Conservation (phyloP, 305 asterid species). For the Fraxinus sp. region DNA sequence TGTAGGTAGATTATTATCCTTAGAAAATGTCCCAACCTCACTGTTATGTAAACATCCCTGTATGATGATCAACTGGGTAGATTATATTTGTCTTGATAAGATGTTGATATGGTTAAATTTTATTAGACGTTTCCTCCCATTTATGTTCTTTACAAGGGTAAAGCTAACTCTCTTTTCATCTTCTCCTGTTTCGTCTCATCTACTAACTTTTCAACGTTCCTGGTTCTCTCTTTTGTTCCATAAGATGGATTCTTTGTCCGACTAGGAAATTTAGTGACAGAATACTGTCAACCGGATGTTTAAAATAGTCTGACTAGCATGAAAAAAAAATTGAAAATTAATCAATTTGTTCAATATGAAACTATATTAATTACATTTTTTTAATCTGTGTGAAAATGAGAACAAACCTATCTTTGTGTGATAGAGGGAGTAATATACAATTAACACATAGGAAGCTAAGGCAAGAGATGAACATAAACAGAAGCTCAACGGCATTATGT, state of each 20-base stretch:
- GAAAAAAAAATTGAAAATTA: too few species aligned
- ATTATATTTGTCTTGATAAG: not conserved
- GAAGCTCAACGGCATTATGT: too few species aligned
- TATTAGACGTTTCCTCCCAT: not conserved
- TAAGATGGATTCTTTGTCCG: not conserved
- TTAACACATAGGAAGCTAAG: too few species aligned
- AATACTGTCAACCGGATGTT: too few species aligned
- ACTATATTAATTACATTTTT: too few species aligned
- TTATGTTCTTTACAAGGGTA: not conserved
- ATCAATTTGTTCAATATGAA: too few species aligned
- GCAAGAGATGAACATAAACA: too few species aligned
- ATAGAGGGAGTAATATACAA: too few species aligned
- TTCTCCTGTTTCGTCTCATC: not conserved
- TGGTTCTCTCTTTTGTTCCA: not conserved
- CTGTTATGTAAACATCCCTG: not conserved
- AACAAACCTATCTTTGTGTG: too few species aligned
- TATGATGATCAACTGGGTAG: not conserved
- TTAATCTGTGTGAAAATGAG: too few species aligned
- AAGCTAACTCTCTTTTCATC: not conserved
- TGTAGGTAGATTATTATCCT: not conserved
- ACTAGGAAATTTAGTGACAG: not conserved
- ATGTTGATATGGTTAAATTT: not conserved
- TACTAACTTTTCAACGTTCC: not conserved
- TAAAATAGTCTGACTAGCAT: too few species aligned
- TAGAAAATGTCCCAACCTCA: not conserved